A percentile compares a stretch with the other conserved stretches of the same genome.
Conservation (phyloP, 2,329 filamentous ascomycete genomes). For the Aspergillus nomiae region DNA sequence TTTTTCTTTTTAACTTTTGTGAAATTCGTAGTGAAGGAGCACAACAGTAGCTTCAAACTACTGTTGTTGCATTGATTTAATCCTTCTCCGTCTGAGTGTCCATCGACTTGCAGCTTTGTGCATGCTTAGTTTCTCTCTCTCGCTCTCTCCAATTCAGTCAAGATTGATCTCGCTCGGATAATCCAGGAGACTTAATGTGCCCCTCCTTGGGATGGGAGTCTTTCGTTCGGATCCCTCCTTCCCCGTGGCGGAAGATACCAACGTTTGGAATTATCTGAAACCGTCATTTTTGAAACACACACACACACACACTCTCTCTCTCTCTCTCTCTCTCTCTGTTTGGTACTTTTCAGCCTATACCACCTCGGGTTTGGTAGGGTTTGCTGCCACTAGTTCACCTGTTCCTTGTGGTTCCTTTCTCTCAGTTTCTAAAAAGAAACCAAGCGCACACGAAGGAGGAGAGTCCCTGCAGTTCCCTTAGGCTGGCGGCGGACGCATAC, state of each 20-base stretch:
- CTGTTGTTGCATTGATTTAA: constrained; percentile 24
- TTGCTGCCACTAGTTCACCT: constrained; percentile 10
- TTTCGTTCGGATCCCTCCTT: constrained; percentile 16
- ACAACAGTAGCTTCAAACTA: constrained; percentile 25
- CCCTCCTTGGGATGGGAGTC: constrained; percentile 13
- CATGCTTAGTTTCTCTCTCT: constrained; percentile 13
- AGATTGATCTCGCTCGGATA: constrained; percentile 15
- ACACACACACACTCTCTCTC: too few relatives aligned
- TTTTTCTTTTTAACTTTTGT: not conserved
- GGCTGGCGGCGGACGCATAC: constrained; percentile 19
- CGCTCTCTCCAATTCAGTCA: constrained; percentile 7
- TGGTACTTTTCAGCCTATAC: constrained; percentile 22
- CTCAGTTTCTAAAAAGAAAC: constrained; percentile 15
- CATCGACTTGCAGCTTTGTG: constrained; percentile 18
- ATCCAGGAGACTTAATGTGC: constrained; percentile 16
- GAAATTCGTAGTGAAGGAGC: constrained; percentile 19
- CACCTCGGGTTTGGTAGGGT: constrained; percentile 21
- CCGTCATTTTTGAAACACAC: constrained; percentile 27
- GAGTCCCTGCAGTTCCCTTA: constrained; percentile 38
- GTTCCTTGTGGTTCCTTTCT: constrained; percentile 3
- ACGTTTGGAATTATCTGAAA: constrained; percentile 29
- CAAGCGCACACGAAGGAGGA: constrained; percentile 19
- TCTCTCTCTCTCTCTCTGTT: constrained; percentile 14
- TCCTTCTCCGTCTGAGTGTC: constrained; percentile 19
- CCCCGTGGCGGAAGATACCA: constrained; percentile 15